phyloP scores from a whole-genome alignment of 768 basidiomycete genomes.

The Xerocomellus chrysenteron region DNA sequence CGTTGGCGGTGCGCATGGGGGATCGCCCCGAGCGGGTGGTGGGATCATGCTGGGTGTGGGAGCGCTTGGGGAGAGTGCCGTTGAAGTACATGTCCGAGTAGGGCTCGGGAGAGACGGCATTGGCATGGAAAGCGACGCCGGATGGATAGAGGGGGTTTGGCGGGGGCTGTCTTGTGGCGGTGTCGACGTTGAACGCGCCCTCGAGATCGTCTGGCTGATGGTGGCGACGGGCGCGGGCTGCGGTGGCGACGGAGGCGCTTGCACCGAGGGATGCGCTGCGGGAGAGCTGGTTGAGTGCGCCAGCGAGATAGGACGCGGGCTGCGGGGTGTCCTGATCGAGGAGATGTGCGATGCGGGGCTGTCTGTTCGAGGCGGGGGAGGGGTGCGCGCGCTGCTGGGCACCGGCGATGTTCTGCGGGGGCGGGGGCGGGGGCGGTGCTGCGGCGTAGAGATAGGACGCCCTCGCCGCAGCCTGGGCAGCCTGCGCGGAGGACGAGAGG shows the following conservation, averaged over 20 bases:
- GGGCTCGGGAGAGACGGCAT: constrained; percentile 44
- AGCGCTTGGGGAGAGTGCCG: constrained; percentile 53
- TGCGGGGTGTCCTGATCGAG: constrained; percentile 61
- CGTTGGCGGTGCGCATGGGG: constrained; percentile 56
- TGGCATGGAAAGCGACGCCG: constrained; percentile 50
- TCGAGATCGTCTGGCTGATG: constrained; percentile 72
- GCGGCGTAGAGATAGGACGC: constrained; percentile 54
- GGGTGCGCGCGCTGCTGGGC: constrained; percentile 48
- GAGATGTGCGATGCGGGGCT: constrained; percentile 65
- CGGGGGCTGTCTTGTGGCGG: constrained; percentile 30
- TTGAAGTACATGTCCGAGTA: constrained; percentile 65
- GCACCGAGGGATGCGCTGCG: constrained; percentile 66
- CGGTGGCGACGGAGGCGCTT: constrained; percentile 39
- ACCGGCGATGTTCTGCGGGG: constrained; percentile 35
- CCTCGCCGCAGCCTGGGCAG: constrained; percentile 47
- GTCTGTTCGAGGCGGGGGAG: constrained; percentile 46
- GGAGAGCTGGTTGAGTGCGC: constrained; percentile 52
- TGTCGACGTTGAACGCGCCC: constrained; percentile 43
- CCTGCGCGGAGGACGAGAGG: constrained; percentile 59
- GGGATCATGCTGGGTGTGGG: constrained; percentile 54
- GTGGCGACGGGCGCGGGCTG: constrained; percentile 58
- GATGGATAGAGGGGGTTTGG: constrained; percentile 56
- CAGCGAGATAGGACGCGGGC: constrained; percentile 51
- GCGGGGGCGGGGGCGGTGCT: constrained; percentile 45
- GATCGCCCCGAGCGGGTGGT: constrained; percentile 55